phyloP scores from a whole-genome alignment of 305 asterid genomes.

The Ilex paraguariensis region DNA sequence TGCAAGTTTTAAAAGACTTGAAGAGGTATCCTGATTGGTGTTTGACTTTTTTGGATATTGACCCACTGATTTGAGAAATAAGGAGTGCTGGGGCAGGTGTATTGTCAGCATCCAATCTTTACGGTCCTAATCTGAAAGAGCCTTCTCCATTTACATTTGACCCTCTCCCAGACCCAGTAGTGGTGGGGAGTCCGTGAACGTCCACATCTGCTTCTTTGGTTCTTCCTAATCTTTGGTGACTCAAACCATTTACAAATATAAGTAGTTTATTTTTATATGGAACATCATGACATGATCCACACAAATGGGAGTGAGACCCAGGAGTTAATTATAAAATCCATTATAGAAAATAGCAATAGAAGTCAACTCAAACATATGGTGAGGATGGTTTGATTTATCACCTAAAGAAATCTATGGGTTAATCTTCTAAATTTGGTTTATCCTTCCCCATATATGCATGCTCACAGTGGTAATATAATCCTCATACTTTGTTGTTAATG shows the following conservation, averaged over 20 bases:
- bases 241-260: conserved; percentile 13
- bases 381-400: background rate
- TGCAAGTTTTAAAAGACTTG: too few species aligned
- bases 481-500: background rate
- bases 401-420: too few species aligned
- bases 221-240: conserved; percentile 24
- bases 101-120: too few species aligned
- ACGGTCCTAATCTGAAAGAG: background rate
- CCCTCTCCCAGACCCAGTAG: too few species aligned
- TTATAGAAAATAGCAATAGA: background rate
- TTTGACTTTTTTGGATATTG: too few species aligned
- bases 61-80: too few species aligned
- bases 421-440: too few species aligned
- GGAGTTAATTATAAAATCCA: conserved; percentile 7
- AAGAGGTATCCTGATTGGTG: too few species aligned
- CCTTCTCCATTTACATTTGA: background rate
- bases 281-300: conserved; percentile 10
- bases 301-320: conserved; percentile 5
- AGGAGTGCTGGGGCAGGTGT: too few species aligned
- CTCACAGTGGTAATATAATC: background rate
- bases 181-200: too few species aligned
- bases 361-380: conserved; percentile 17
- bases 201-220: background rate
- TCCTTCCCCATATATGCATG: too few species aligned
- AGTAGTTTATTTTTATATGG: background rate